phyloP scores from a whole-genome alignment of 2,329 filamentous ascomycete genomes.

The Gremmenia infestans region DNA sequence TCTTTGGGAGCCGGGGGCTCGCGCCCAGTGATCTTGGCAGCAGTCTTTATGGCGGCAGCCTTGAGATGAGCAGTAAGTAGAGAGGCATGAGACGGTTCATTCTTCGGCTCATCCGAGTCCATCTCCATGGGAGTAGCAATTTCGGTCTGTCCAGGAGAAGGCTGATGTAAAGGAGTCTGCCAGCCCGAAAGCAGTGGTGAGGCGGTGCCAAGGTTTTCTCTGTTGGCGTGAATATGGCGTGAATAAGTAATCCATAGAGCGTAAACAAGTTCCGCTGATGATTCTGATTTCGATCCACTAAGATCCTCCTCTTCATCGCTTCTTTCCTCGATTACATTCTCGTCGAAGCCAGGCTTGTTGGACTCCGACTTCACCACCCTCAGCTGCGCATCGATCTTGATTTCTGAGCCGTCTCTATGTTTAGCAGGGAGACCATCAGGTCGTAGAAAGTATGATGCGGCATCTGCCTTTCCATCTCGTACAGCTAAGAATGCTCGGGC shows the following conservation, averaged over 20 bases:
- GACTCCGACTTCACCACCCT: constrained; percentile 88
- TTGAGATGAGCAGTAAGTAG: constrained; percentile 52
- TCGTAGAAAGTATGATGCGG: constrained; percentile 70
- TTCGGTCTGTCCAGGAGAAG: constrained; percentile 68
- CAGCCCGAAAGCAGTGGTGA: constrained; percentile 59
- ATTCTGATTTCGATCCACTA: constrained; percentile 39
- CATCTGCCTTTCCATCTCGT: constrained; percentile 76
- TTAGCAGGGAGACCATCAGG: constrained; percentile 80
- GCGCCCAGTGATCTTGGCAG: constrained; percentile 45
- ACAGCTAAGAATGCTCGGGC: constrained; percentile 80
- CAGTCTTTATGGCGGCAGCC: constrained; percentile 50
- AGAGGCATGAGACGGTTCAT: constrained; percentile 38
- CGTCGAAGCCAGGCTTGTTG: constrained; percentile 49
- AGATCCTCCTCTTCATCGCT: constrained; percentile 45
- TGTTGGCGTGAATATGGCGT: constrained; percentile 77
- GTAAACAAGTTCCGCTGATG: constrained; percentile 75
- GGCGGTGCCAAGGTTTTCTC: constrained; percentile 53
- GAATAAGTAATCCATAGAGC: constrained; percentile 98
- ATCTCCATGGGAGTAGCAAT: constrained; percentile 53
- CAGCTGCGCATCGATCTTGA: constrained; percentile 95
- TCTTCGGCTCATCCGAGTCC: constrained; percentile 46
- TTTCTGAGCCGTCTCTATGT: constrained; percentile 85
- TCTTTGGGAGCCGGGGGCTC: constrained; percentile 29
- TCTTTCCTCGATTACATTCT: constrained; percentile 60
- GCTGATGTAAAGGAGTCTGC: constrained; percentile 70